phyloP scores from a whole-genome alignment of 2,329 filamentous ascomycete species.

The Penicillium sp. region DNA sequence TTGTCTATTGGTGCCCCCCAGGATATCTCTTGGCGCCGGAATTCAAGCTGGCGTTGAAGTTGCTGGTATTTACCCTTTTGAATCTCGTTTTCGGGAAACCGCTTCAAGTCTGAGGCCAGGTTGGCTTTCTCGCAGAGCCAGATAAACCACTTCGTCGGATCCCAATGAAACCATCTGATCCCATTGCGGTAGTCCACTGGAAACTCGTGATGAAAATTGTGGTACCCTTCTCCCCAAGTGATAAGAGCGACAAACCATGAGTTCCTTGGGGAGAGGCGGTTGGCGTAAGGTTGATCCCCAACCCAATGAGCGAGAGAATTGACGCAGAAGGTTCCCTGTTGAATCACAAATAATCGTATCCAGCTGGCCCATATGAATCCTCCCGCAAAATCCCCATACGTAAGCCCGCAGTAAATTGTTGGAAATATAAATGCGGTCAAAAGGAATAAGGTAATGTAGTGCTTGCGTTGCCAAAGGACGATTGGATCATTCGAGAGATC shows the following conservation, averaged over 20 bases:
- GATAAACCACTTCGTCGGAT: constrained; percentile 86
- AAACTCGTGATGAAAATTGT: constrained; percentile 93
- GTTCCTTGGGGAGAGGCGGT: constrained; percentile 84
- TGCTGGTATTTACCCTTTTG: constrained; percentile 9
- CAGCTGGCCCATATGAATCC: constrained; percentile 15
- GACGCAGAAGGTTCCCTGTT: constrained; percentile 88
- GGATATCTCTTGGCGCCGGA: not conserved
- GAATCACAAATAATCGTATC: constrained; percentile 50
- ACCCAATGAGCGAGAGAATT: constrained; percentile 88
- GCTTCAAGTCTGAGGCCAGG: constrained; percentile 8
- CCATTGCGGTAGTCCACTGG: constrained; percentile 88
- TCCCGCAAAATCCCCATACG: constrained; percentile 9
- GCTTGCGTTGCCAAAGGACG: constrained; percentile 18
- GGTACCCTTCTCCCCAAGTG: constrained; percentile 83
- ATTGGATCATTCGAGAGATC: constrained; percentile 17
- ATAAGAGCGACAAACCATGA: constrained; percentile 81
- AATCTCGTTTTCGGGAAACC: constrained; percentile 9
- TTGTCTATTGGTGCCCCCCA: constrained; percentile 6
- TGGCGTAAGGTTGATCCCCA: constrained; percentile 78
- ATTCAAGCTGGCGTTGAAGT: constrained; percentile 1
- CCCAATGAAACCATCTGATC: constrained; percentile 84
- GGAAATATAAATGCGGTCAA: constrained; percentile 7
- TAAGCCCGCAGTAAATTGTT: constrained; percentile 7
- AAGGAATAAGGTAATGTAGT: constrained; percentile 13
- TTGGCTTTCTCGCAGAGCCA: constrained; percentile 44